Evolutionary conservation across 2,329 filamentous ascomycete genomes (phyloP), one percentile per base, ranked within the genome.

Genomic region (Penicillium capsulatum): DNA sequence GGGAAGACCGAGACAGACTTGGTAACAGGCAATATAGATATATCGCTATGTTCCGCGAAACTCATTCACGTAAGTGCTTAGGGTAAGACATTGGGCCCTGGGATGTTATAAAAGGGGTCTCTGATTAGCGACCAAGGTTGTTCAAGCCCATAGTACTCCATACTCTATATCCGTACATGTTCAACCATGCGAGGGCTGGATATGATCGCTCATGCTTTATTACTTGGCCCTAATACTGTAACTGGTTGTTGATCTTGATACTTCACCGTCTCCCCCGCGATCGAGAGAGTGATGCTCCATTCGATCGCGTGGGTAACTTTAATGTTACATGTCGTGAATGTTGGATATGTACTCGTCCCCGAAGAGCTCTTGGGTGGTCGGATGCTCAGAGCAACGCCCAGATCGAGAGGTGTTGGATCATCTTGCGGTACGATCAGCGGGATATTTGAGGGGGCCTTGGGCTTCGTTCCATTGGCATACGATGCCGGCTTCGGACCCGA

Each of bases 181-280:
- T n/a, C n/a, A n/a, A n/a, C n/a, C n/a, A n/a, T n/a, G n/a, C n/a
- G n/a, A n/a, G n/a, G n/a, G n/a, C n/a, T n/a, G n/a, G n/a, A n/a
- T n/a, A n/a, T n/a, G n/a, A n/a, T n/a, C n/a, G n/a, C n/a, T n/a
- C n/a, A n/a, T n/a, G n/a, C n/a, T n/a, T n/a, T n/a, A n/a, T n/a
- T n/a, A 24, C 36, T 38, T 29, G 36, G 30, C 30, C 30, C 36
- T 28, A 28, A 31, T 22, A 38, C 29, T 4, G 14, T 34, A 19
- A 38, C 8, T 27, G 17, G 16, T 17, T 38, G 19, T 16, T 38
- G 17, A 13, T 15, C 20, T 26, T 15, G 13, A 20, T 34, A 28
- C 11, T 33, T 28, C 4, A 16, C 14, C 13, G 20, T 7, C 13
- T 38, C 22, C 15, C 30, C 36, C 6, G 30, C 36, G 3, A 19